Percentiles rank a stretch among this genome's conserved stretches.
phyloP scores from a whole-genome alignment of 148 eudicot species.

The Rhododendron williamsianum region DNA sequence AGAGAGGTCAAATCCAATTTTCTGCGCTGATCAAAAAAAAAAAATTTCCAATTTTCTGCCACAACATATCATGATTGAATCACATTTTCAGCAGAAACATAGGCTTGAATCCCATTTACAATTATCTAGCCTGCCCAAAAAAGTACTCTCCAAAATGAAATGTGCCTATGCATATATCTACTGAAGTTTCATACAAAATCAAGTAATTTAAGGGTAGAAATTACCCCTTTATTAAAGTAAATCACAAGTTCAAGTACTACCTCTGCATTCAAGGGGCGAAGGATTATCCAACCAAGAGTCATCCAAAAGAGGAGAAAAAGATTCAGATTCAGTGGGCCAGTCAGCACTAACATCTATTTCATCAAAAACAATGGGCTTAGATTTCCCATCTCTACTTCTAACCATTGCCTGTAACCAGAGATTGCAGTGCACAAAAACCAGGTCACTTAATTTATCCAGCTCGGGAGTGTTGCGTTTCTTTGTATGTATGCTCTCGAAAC shows the following conservation, averaged over 20 bases:
- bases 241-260: conserved; percentile 12
- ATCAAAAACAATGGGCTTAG: conserved; percentile 26
- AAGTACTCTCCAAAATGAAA: neutral
- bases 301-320: conserved; percentile 24
- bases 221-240: neutral
- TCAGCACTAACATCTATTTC: conserved; percentile 28
- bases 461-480: conserved; percentile 15
- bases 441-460: conserved; percentile 23
- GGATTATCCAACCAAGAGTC: conserved; percentile 26
- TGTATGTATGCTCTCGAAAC: conserved; percentile 26
- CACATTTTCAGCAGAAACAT: neutral
- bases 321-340: conserved; percentile 35
- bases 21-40: neutral
- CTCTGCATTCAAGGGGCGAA: conserved; percentile 15
- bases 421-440: conserved; percentile 40
- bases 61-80: neutral
- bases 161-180: neutral
- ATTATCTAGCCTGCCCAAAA: neutral
- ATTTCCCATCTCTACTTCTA: conserved; percentile 19
- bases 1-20: neutral
- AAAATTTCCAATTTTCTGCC: too few relatives aligned
- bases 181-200: neutral
- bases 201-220: neutral
- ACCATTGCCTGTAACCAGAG: conserved; percentile 34
- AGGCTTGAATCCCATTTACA: neutral